Conservation (phyloP, 78 protist genomes). For the Tieghemostelium lacteum region DNA sequence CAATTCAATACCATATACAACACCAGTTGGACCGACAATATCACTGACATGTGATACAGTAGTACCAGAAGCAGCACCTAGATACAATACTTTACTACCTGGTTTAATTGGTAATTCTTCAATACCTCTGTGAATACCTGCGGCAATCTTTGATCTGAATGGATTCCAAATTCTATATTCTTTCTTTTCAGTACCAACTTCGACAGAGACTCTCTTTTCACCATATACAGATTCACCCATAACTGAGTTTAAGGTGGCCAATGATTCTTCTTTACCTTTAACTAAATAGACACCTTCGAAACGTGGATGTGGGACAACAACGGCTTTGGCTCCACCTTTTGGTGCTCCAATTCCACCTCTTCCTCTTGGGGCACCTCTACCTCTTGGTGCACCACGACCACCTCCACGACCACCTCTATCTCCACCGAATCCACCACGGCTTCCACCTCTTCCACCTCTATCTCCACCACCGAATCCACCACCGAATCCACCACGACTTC, state of each 20-base stretch:
- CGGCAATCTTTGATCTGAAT: constrained; percentile 99
- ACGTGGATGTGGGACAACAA: constrained; percentile 95
- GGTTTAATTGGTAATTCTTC: constrained; percentile 95
- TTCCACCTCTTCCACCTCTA: constrained; percentile 55
- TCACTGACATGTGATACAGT: constrained; percentile 99
- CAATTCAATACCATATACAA: constrained; percentile 99
- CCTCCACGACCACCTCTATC: constrained; percentile 76
- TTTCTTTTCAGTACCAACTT: constrained; percentile 90
- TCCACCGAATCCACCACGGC: constrained; percentile 74
- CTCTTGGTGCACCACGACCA: constrained; percentile 32
- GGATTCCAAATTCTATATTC: constrained; percentile 99
- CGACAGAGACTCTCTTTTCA: constrained; percentile 98
- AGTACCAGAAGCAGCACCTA: constrained; percentile 99
- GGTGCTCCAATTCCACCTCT: constrained; percentile 84
- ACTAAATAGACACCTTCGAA: constrained; percentile 95
- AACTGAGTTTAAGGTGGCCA: constrained; percentile 94
- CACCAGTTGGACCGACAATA: constrained; percentile 99
- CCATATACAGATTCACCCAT: constrained; percentile 99
- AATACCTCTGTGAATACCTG: constrained; percentile 98
- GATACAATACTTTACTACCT: constrained; percentile 99
- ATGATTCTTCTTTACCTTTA: constrained; percentile 93
- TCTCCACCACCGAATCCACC: constrained; percentile 55
- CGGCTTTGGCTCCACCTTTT: constrained; percentile 93
- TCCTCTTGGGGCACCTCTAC: constrained; percentile 49
- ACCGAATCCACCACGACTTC: constrained; percentile 33